Percentiles rank a stretch among this genome's conserved stretches.
Conservation (phyloP, 2,329 filamentous ascomycete species). For the Penicillium psychrosexuale region DNA sequence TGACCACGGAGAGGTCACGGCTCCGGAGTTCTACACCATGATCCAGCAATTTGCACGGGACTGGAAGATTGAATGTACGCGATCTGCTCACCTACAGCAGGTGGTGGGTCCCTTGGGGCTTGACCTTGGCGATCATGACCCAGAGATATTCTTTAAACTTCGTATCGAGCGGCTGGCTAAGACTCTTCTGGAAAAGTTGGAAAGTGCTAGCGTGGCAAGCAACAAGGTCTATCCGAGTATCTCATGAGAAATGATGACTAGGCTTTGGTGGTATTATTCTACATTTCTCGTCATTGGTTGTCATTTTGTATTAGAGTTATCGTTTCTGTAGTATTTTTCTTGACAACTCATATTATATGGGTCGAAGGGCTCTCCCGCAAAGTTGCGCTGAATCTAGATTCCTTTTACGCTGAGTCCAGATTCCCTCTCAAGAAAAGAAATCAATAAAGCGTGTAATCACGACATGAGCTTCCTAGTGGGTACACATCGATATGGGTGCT, state of each 20-base stretch:
- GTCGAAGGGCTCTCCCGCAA: not conserved
- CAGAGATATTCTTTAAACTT: conserved; percentile 1
- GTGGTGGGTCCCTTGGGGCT: not conserved
- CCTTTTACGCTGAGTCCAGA: too few relatives aligned
- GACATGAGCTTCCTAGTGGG: not conserved
- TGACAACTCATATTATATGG: not conserved
- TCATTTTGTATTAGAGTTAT: not conserved
- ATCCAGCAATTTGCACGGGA: conserved; percentile 3
- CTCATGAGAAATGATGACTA: not conserved
- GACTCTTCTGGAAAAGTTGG: not conserved
- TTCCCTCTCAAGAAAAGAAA: not conserved
- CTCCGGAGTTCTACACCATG: conserved; percentile 5
- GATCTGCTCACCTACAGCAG: not conserved
- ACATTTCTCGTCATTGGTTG: not conserved
- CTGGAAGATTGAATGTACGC: conserved; percentile 8
- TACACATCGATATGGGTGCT: conserved; percentile 16
- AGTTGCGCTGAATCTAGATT: not conserved
- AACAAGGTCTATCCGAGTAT: conserved; percentile 18
- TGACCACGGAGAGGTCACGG: not conserved
- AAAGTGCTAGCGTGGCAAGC: not conserved
- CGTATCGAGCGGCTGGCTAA: conserved; percentile 4
- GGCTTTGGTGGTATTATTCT: conserved; percentile 20
- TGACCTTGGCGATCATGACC: conserved; percentile 3
- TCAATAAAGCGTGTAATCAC: not conserved
- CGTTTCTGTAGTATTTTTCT: not conserved